These are phyloP conservation scores for Phytopythium boreale DNA, from an alignment of 352 stramenopile genomes.

Conservation along the genomic window DNA sequence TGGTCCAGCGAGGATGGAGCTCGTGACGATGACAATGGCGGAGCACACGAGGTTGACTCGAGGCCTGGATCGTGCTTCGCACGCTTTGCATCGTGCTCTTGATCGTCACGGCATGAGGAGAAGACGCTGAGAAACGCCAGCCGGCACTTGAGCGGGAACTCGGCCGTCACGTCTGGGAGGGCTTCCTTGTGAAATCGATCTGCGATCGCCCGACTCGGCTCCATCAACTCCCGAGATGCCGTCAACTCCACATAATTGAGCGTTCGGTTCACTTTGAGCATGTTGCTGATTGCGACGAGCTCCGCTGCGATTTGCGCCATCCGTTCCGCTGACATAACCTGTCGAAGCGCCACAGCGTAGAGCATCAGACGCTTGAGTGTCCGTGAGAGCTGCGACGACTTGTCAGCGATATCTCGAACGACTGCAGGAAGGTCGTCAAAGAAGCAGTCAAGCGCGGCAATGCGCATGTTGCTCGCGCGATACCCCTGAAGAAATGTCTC, in stretches of 20 bases:
- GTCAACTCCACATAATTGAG: not conserved
- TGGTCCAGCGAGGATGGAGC: not conserved
- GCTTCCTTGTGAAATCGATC: not conserved
- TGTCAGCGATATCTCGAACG: not conserved
- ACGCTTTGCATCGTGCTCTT: not conserved
- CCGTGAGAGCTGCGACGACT: not conserved
- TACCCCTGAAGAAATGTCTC: not conserved
- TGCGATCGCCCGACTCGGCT: not conserved
- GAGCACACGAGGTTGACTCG: not conserved
- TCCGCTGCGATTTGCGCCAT: not conserved
- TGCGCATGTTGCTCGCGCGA: not conserved
- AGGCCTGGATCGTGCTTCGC: not conserved
- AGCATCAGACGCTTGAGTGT: not conserved
- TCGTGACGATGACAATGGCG: not conserved
- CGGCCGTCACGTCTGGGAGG: not conserved
- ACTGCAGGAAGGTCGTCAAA: not conserved
- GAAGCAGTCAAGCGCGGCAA: not conserved
- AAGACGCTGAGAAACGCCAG: not conserved
- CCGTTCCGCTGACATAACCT: not conserved
- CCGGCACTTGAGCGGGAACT: not conserved
- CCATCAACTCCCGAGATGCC: not conserved
- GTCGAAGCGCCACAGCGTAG: not conserved
- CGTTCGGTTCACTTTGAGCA: not conserved
- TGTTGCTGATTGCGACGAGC: not conserved
- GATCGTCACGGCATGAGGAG: not conserved